Evolutionary conservation across 129 eudicot genomes (phyloP).

Genomic region (Flaveria bidentis): DNA sequence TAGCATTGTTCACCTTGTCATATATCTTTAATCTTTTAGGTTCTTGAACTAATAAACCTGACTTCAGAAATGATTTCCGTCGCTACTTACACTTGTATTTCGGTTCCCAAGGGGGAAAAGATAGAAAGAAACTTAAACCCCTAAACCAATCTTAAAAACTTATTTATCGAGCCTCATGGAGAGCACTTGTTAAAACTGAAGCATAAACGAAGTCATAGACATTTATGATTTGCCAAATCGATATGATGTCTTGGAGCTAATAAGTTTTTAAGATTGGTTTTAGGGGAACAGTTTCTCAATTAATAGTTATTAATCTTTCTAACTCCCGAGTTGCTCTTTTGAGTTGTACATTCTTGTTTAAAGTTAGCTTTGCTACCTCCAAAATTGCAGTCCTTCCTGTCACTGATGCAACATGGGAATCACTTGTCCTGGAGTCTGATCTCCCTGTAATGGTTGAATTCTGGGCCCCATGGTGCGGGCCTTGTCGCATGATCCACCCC

Average conservation of each 20-base stretch:
- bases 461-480: constrained; percentile 99
- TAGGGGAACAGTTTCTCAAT: no score
- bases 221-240: neutral
- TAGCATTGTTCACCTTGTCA: neutral
- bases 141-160: neutral
- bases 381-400: constrained; percentile 57
- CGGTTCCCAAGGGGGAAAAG: neutral
- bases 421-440: constrained; percentile 55
- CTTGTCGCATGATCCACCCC: constrained; percentile 93
- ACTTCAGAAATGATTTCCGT: neutral
- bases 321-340: neutral
- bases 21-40: neutral
- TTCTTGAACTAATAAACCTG: neutral
- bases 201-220: neutral
- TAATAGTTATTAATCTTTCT: no score
- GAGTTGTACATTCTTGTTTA: neutral
- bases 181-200: no score
- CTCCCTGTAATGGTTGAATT: constrained; percentile 82
- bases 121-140: neutral
- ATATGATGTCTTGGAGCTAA: neutral
- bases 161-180: neutral
- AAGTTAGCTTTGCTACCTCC: neutral
- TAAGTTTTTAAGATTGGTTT: no score
- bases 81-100: neutral
- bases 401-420: constrained; percentile 58